Percentiles rank a stretch among this genome's conserved stretches.
Conservation (phyloP, 2,329 filamentous ascomycete genomes). For the Xylaria sp. region DNA sequence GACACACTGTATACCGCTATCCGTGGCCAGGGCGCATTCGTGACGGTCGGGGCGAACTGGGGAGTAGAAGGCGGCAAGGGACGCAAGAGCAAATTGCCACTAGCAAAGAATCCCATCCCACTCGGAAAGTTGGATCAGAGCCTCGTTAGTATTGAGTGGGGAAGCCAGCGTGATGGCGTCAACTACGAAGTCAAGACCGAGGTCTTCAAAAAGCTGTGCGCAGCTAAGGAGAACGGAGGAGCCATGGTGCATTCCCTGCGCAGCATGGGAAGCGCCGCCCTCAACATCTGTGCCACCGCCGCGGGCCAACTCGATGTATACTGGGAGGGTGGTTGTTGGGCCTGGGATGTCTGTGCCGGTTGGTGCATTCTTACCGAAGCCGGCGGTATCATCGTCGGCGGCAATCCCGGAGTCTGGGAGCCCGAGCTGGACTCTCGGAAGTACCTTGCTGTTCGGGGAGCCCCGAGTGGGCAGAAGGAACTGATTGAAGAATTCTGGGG, state of each 20-base stretch:
- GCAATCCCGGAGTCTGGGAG: slow-evolving; percentile 77
- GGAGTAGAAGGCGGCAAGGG: slow-evolving; percentile 46
- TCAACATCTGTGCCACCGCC: slow-evolving; percentile 77
- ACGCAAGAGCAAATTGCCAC: slow-evolving; percentile 50
- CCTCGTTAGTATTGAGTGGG: slow-evolving; percentile 77
- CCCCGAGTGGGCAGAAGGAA: slow-evolving; percentile 63
- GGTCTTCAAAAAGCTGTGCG: slow-evolving; percentile 67
- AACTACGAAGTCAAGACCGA: slow-evolving; percentile 74
- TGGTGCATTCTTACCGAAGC: slow-evolving; percentile 79
- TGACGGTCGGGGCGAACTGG: slow-evolving; percentile 53
- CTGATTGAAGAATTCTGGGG: slow-evolving; percentile 69
- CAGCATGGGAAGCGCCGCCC: slow-evolving; percentile 73
- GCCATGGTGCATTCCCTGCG: slow-evolving; percentile 78
- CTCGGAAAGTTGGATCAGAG: slow-evolving; percentile 65
- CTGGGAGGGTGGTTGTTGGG: slow-evolving; percentile 86
- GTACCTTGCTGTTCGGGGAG: slow-evolving; percentile 68
- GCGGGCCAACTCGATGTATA: slow-evolving; percentile 74
- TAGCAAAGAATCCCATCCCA: slow-evolving; percentile 57
- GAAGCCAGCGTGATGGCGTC: slow-evolving; percentile 67
- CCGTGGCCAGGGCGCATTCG: slow-evolving; percentile 69
- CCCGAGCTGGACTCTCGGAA: slow-evolving; percentile 62
- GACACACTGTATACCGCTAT: slow-evolving; percentile 72
- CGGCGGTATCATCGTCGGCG: slow-evolving; percentile 73
- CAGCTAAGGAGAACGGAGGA: slow-evolving; percentile 65
- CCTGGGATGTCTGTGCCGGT: slow-evolving; percentile 84